Conservation (phyloP, 169 alveolate species). For the Plasmodium malariae region DNA sequence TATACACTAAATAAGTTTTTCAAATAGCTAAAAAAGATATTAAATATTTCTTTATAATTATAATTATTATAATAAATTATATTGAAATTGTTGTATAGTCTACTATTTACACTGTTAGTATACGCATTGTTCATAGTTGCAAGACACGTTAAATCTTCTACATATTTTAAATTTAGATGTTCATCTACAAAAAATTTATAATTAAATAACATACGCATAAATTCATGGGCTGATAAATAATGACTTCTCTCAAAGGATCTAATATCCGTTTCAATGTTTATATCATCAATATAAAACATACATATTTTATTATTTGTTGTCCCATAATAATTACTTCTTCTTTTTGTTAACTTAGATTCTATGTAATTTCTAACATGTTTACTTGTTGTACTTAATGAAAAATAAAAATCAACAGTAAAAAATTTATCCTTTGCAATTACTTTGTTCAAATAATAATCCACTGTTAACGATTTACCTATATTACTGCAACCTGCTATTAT, state of each 20-base stretch:
- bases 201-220: constrained; percentile 57
- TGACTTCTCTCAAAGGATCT: constrained; percentile 26
- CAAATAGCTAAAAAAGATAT: constrained; percentile 35
- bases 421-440: constrained; percentile 59
- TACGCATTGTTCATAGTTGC: constrained; percentile 74
- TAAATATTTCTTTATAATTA: constrained; percentile 55
- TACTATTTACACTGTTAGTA: constrained; percentile 3
- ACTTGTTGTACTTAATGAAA: constrained; percentile 64
- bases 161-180: constrained; percentile 26
- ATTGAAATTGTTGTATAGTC: constrained; percentile 60
- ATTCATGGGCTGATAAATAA: constrained; percentile 64
- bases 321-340: constrained; percentile 65
- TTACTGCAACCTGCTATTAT: constrained; percentile 67
- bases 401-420: constrained; percentile 59
- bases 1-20: constrained; percentile 40
- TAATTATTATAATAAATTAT: constrained; percentile 66
- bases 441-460: constrained; percentile 56
- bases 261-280: constrained; percentile 63
- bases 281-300: constrained; percentile 62
- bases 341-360: constrained; percentile 54
- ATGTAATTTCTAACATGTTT: constrained; percentile 73
- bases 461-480: constrained; percentile 63
- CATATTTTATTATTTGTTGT: constrained; percentile 66
- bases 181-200: constrained; percentile 65
- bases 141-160: constrained; percentile 62